phyloP scores from a whole-genome alignment of 306 rosid species.

The Quercus agrifolia region DNA sequence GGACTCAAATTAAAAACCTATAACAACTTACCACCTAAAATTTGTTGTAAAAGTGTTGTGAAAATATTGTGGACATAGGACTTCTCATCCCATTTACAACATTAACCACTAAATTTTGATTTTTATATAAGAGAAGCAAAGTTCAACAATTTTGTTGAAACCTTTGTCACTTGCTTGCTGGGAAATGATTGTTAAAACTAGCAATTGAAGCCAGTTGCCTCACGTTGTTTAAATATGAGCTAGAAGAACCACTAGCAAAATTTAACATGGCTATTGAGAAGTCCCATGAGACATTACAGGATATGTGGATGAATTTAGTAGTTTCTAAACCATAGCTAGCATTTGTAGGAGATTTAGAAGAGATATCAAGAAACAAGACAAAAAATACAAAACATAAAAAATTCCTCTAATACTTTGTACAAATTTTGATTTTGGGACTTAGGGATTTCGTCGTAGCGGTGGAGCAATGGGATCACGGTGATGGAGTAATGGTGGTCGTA shows the following conservation, averaged over 20 bases:
- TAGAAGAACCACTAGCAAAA: slow-evolving; percentile 29
- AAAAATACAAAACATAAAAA: too few species aligned
- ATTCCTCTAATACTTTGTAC: too few species aligned
- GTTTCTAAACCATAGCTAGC: neutral
- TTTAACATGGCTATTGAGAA: slow-evolving; percentile 45
- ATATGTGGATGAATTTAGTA: slow-evolving; percentile 12
- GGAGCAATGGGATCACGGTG: too few species aligned
- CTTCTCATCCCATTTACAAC: slow-evolving; percentile 40
- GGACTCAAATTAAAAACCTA: too few species aligned
- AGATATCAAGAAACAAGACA: neutral
- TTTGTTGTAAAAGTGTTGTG: too few species aligned
- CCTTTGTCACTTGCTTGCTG: slow-evolving; percentile 43
- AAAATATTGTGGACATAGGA: too few species aligned
- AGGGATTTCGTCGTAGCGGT: rapidly evolving
- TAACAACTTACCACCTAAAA: too few species aligned
- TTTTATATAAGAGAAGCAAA: slow-evolving; percentile 15
- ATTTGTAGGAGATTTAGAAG: slow-evolving; percentile 6
- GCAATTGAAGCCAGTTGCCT: slow-evolving; percentile 20
- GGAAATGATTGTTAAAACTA: slow-evolving; percentile 20
- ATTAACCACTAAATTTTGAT: slow-evolving; percentile 12
- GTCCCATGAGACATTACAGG: slow-evolving; percentile 15
- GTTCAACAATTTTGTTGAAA: slow-evolving; percentile 20
- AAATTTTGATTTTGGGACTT: too few species aligned
- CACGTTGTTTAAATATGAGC: slow-evolving; percentile 25
- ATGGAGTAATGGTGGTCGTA: too few species aligned